Conservation (phyloP, 306 rosid genomes). For the Vigna unguiculata region DNA sequence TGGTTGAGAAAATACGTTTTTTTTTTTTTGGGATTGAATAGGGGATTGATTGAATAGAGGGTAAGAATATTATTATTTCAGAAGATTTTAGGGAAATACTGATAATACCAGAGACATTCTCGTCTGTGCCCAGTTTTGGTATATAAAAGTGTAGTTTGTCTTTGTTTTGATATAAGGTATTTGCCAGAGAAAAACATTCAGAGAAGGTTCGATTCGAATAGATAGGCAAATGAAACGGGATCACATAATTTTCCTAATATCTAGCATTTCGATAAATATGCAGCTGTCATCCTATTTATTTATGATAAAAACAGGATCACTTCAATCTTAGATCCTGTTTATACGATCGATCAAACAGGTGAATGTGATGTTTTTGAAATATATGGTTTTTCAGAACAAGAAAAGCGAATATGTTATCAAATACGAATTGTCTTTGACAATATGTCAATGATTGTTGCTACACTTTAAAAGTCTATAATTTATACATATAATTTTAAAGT, state of each 20-base stretch:
- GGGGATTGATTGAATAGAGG: background rate
- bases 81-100: background rate
- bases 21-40: background rate
- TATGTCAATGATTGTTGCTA: background rate
- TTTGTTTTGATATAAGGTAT: background rate
- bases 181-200: background rate
- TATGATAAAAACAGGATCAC: background rate
- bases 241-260: background rate
- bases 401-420: background rate
- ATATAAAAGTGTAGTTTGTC: background rate
- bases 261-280: background rate
- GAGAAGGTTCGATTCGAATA: background rate
- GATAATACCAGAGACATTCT: background rate
- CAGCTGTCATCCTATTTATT: background rate
- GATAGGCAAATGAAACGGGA: background rate
- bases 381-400: background rate
- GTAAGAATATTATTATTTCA: background rate
- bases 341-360: background rate
- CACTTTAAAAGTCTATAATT: background rate
- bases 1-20: constrained; percentile 9
- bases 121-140: background rate
- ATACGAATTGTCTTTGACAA: background rate
- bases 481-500: too few species aligned
- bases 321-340: background rate
- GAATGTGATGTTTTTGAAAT: background rate